Base-by-base conservation (phyloP, 257 asterid genomes). In the Primulina eburnea region DNA sequence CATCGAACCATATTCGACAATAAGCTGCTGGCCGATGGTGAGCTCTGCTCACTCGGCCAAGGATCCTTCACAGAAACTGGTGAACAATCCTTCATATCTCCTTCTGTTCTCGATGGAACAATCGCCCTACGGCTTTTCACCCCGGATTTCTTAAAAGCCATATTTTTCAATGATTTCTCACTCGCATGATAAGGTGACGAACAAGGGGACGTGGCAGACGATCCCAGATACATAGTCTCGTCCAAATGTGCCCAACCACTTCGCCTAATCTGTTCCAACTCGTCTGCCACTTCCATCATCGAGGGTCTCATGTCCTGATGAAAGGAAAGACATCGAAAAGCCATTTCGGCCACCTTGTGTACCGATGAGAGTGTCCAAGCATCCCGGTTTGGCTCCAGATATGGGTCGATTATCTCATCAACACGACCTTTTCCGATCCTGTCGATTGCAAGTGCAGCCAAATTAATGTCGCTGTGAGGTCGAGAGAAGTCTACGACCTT, bases 221-320 rank as follows among this genome's bases (percentile, higher is more conserved):
- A 86, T 24, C 87, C 85, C 80, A 69, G 60, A 55, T 75, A 71
- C 8, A 64, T 52, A 61, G 71, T 82, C 53, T 90, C 98, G 3
- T 88, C 98, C 78, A 82, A 26, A 3, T 90, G 85, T 0, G 93
- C 94, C 95, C 96, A 88, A 40, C 89, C 80, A 57, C 96, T 86
- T 29, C 76, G 76, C 87, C 87, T 76, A 70, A 92, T 82, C 81
- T 87, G 96, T 81, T 90, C 97, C n/a, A 90, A 88, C 81, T 92
- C 98, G 0, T 87, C 96, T 7, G 97, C 94, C 71, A 92, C 98
- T 75, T 92, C 98, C 83, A 76, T 79, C 98, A 92, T 92, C 2
- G 96, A 86, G 8, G 98, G 98, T 58, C 98, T 88, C 97, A 88
- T 84, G 70, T 92, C 97, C 53, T 87, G 74, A 33, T 92, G 96